Evolutionary conservation across 495 filamentous ascomycete species (phyloP).

Genomic region (Daldinia grandis): DNA sequence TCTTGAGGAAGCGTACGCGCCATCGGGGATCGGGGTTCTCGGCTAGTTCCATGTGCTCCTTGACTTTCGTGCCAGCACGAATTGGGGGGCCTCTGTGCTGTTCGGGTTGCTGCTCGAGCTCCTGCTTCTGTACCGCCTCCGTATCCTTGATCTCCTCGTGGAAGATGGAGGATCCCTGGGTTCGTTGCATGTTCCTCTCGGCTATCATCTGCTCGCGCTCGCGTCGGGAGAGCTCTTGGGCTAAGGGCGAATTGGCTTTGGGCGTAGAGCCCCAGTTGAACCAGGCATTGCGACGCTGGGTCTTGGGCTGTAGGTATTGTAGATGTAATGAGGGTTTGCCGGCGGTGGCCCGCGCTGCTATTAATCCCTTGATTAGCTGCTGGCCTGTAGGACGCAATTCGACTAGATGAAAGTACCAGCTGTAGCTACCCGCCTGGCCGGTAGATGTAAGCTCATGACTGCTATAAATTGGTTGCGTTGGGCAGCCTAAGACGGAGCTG

Average conservation of each 20-base stretch:
- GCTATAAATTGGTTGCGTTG: slow-evolving; percentile 15
- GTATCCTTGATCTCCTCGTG: slow-evolving; percentile 55
- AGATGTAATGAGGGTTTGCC: slow-evolving; percentile 43
- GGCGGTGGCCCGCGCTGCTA: slow-evolving; percentile 42
- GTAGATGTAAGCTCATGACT: slow-evolving; percentile 56
- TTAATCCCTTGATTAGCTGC: slow-evolving; percentile 6
- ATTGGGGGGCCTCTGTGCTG: slow-evolving; percentile 1
- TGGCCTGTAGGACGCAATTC: neutral
- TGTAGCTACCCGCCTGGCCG: slow-evolving; percentile 52
- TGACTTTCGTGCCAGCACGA: slow-evolving; percentile 34
- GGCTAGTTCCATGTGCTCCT: slow-evolving; percentile 61
- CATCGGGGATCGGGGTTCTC: slow-evolving; percentile 74
- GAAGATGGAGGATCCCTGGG: slow-evolving; percentile 66
- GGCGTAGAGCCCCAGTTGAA: slow-evolving; percentile 40
- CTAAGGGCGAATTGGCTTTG: neutral
- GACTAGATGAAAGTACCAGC: slow-evolving; percentile 42
- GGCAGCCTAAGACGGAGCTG: slow-evolving; percentile 17
- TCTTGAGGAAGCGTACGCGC: slow-evolving; percentile 78
- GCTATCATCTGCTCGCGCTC: slow-evolving; percentile 47
- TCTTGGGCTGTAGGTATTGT: slow-evolving; percentile 36
- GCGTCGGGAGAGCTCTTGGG: slow-evolving; percentile 25
- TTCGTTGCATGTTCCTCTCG: slow-evolving; percentile 41
- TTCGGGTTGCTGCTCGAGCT: slow-evolving; percentile 1
- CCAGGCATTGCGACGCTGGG: slow-evolving; percentile 43
- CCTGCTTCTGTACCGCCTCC: slow-evolving; percentile 7